phyloP scores from a whole-genome alignment of 768 basidiomycete genomes.

The Trametes villosa region DNA sequence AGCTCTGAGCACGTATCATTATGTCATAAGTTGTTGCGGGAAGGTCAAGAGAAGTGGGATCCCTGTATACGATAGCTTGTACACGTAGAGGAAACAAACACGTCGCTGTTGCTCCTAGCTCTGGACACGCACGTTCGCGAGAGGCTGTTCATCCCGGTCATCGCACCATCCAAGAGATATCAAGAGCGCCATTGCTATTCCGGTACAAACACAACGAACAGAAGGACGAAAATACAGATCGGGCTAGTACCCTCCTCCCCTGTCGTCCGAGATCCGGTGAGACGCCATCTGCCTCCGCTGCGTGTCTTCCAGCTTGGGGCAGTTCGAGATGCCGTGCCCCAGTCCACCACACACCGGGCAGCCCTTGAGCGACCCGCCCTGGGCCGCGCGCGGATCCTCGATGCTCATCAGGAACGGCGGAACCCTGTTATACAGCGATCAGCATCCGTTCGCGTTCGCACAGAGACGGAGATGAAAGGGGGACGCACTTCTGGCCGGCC shows the following conservation, averaged over 20 bases:
- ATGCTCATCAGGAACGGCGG: conserved; percentile 90
- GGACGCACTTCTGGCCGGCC: conserved; percentile 91
- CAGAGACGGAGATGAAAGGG: neutral
- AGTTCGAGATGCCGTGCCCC: conserved; percentile 92
- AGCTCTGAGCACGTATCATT: conserved; percentile 27
- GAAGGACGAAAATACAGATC: neutral
- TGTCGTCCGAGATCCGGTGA: conserved; percentile 71
- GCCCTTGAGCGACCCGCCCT: conserved; percentile 79
- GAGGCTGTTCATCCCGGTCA: neutral
- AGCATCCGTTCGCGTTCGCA: neutral
- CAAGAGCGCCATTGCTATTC: no score
- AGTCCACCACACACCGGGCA: conserved; percentile 98
- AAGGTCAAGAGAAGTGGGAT: conserved; percentile 11
- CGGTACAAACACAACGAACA: neutral
- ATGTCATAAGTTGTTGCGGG: neutral
- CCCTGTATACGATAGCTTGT: conserved; percentile 17
- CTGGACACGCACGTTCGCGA: neutral
- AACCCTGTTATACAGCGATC: conserved; percentile 57
- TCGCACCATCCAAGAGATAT: neutral
- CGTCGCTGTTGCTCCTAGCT: no score
- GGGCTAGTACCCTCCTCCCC: conserved; percentile 56
- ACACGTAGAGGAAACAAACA: conserved; percentile 8
- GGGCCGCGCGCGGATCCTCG: conserved; percentile 86
- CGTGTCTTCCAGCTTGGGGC: conserved; percentile 94
- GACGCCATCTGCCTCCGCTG: conserved; percentile 91